phyloP scores from a whole-genome alignment of 2,329 filamentous ascomycete genomes.

The Nothophoma quercina region DNA sequence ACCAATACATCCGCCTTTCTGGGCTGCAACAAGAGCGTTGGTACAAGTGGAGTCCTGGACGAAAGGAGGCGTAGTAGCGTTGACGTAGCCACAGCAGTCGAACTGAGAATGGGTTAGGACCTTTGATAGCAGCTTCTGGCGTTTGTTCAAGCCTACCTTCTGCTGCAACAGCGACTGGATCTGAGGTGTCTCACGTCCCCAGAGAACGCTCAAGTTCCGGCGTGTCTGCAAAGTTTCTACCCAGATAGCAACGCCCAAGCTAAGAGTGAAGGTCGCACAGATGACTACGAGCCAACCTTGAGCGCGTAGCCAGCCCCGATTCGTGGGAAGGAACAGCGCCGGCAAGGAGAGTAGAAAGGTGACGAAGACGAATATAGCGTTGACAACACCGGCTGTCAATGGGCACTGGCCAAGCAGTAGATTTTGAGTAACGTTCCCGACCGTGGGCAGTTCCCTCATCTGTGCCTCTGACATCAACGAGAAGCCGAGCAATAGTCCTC shows the following conservation, averaged over 20 bases:
- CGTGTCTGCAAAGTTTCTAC: conserved; percentile 75
- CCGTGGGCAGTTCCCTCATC: conserved; percentile 52
- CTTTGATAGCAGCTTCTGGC: conserved; percentile 15
- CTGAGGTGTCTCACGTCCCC: conserved; percentile 62
- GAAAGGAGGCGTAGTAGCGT: conserved; percentile 75
- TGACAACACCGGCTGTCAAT: conserved; percentile 72
- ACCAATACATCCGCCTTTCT: conserved; percentile 73
- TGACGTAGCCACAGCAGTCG: conserved; percentile 80
- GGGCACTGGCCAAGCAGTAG: conserved; percentile 62
- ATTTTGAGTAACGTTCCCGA: conserved; percentile 59
- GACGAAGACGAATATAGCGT: conserved; percentile 74
- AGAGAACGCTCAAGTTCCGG: conserved; percentile 67
- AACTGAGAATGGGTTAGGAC: conserved; percentile 62
- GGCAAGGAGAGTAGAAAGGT: conserved; percentile 75
- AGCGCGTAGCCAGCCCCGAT: conserved; percentile 73
- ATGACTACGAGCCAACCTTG: conserved; percentile 72
- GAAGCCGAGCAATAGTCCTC: conserved; percentile 61
- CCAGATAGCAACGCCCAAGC: conserved; percentile 69
- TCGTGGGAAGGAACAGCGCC: conserved; percentile 71
- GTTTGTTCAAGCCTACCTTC: conserved; percentile 59
- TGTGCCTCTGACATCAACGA: conserved; percentile 59
- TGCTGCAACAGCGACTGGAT: conserved; percentile 75
- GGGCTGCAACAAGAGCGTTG: conserved; percentile 73
- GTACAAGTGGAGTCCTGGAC: conserved; percentile 72
- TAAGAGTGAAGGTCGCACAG: conserved; percentile 69